A percentile compares a stretch with the other conserved stretches of the same genome.
These are phyloP conservation scores for Arthonia radiata DNA, from an alignment of 495 filamentous ascomycete genomes.

Conservation along the genomic window DNA sequence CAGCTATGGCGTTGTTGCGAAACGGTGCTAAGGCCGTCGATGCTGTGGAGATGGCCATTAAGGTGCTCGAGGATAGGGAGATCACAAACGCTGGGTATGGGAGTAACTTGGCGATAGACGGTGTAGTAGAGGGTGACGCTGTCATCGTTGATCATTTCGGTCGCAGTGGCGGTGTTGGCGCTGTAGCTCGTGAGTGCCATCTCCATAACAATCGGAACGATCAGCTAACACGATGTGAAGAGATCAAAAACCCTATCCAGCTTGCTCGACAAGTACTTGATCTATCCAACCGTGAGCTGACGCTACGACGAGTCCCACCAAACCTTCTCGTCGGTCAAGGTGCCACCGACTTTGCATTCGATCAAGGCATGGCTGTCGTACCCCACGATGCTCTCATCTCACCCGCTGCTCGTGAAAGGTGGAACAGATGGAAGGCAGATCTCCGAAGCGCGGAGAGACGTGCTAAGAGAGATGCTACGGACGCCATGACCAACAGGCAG, in stretches of 20 bases:
- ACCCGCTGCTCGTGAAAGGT: conserved; percentile 46
- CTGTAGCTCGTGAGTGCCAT: conserved; percentile 47
- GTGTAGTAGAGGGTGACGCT: conserved; percentile 81
- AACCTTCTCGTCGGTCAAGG: conserved; percentile 74
- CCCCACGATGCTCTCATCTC: conserved; percentile 52
- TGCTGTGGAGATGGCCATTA: conserved; percentile 80
- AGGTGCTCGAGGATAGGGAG: conserved; percentile 66
- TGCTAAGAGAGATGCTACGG: too few relatives aligned
- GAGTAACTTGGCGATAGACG: conserved; percentile 80
- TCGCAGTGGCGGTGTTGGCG: conserved; percentile 78
- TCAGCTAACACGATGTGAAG: conserved; percentile 27
- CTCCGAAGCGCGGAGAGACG: conserved; percentile 28
- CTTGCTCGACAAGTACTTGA: conserved; percentile 67
- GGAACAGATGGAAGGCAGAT: conserved; percentile 50
- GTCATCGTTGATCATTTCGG: conserved; percentile 76
- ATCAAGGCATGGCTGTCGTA: conserved; percentile 43
- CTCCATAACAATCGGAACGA: too few relatives aligned
- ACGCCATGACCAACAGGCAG: too few relatives aligned
- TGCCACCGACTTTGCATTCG: conserved; percentile 59
- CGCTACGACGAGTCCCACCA: conserved; percentile 68
- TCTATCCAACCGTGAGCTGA: conserved; percentile 40
- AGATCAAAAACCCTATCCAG: conserved; percentile 76
- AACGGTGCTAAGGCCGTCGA: conserved; percentile 60
- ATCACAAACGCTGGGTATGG: conserved; percentile 94
- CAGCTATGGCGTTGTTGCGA: conserved; percentile 54